A percentile compares a stretch with the other conserved stretches of the same genome.
These are phyloP conservation scores for Alternaria brassicae DNA, from an alignment of 2,329 filamentous ascomycete genomes.

Conservation along the genomic window DNA sequence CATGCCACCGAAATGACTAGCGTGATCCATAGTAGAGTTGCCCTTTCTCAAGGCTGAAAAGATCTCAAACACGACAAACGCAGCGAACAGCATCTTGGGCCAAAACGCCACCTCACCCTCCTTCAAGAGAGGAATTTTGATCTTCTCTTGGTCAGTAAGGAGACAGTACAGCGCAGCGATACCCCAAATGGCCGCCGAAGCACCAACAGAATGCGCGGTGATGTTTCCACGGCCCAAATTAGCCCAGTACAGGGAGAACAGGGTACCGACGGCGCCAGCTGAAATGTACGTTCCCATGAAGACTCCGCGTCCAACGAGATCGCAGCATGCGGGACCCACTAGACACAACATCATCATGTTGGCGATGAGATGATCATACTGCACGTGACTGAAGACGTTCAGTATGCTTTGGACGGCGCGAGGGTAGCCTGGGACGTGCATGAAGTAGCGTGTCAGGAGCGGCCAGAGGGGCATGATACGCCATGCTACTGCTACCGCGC, in stretches of 20 bases:
- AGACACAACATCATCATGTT: conserved; percentile 73
- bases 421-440: conserved; percentile 60
- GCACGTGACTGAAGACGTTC: conserved; percentile 73
- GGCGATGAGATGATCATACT: conserved; percentile 60
- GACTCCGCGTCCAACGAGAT: conserved; percentile 45
- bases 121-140: conserved; percentile 43
- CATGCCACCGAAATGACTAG: conserved; percentile 49
- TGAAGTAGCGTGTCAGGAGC: conserved; percentile 68
- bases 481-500: conserved; percentile 66
- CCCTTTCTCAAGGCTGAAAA: conserved; percentile 19
- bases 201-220: conserved; percentile 41
- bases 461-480: conserved; percentile 70
- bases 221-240: conserved; percentile 41
- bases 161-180: conserved; percentile 40
- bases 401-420: conserved; percentile 67
- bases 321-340: conserved; percentile 62
- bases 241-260: conserved; percentile 43
- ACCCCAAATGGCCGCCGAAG: conserved; percentile 45
- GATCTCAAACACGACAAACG: conserved; percentile 38
- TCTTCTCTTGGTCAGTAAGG: conserved; percentile 39
- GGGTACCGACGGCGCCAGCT: conserved; percentile 44
- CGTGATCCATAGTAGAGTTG: conserved; percentile 40
- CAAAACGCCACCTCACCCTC: conserved; percentile 37
- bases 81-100: conserved; percentile 40
- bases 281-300: conserved; percentile 48